phyloP scores from a whole-genome alignment of 257 asterid genomes.

The Sherardia arvensis region DNA sequence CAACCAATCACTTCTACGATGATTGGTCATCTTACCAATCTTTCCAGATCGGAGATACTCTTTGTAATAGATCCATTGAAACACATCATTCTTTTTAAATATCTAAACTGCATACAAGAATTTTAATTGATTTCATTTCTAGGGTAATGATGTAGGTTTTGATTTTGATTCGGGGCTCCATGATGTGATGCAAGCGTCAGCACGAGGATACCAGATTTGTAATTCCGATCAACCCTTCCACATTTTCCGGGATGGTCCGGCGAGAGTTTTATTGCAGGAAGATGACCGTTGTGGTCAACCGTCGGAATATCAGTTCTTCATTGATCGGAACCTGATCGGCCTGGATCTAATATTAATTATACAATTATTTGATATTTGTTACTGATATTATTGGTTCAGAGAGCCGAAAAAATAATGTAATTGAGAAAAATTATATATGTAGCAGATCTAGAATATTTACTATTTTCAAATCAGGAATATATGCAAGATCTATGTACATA shows the following conservation, averaged over 20 bases:
- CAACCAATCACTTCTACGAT: constrained; percentile 37
- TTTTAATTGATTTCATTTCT: not conserved
- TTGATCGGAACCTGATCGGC: too few species aligned
- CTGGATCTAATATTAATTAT: too few species aligned
- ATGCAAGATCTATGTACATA: too few species aligned
- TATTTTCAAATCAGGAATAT: too few species aligned
- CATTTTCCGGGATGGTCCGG: constrained; percentile 42
- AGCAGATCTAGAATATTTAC: too few species aligned
- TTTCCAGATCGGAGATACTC: constrained; percentile 47
- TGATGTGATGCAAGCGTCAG: constrained; percentile 46
- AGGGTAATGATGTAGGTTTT: constrained; percentile 51
- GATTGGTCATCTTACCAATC: constrained; percentile 54
- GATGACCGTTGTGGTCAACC: constrained; percentile 30
- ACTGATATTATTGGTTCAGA: too few species aligned
- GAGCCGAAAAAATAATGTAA: too few species aligned
- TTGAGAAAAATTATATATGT: too few species aligned
- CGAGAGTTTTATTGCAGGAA: constrained; percentile 15
- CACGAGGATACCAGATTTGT: constrained; percentile 41
- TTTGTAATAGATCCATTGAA: constrained; percentile 28
- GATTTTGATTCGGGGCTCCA: constrained; percentile 47
- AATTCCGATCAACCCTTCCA: constrained; percentile 32
- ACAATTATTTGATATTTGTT: too few species aligned
- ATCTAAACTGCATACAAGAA: too few species aligned
- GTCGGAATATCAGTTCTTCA: constrained; percentile 10
- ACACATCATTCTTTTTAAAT: not conserved